A percentile compares a stretch with the other conserved stretches of the same genome.
phyloP scores from a whole-genome alignment of 768 basidiomycete species.

The Hypholoma fasciculare region DNA sequence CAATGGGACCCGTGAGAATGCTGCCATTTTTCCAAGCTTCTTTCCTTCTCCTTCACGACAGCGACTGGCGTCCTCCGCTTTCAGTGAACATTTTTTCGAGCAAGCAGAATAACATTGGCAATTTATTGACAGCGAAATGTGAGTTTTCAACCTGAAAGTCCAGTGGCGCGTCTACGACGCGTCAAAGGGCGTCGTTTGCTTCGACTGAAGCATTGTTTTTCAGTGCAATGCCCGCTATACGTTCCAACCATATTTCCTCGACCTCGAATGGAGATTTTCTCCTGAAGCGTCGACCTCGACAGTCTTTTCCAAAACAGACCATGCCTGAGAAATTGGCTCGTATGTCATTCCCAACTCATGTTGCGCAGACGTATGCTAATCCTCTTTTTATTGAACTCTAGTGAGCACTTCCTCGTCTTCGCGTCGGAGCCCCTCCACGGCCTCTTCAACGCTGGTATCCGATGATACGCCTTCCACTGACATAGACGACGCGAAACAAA shows the following conservation, averaged over 20 bases:
- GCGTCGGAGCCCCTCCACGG: background rate
- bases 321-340: background rate
- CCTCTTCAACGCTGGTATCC: background rate
- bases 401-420: background rate
- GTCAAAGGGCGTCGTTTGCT: background rate
- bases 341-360: background rate
- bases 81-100: too few relatives aligned
- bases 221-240: background rate
- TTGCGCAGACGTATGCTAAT: too few relatives aligned
- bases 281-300: background rate
- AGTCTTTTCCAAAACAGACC: background rate
- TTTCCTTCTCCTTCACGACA: background rate
- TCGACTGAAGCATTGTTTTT: background rate
- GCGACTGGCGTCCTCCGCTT: too few relatives aligned
- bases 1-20: constrained; percentile 1
- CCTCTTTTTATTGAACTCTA: background rate
- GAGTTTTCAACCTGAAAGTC: background rate
- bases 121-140: background rate
- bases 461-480: background rate
- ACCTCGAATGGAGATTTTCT: background rate
- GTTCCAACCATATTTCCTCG: background rate
- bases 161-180: background rate
- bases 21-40: background rate
- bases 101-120: too few relatives aligned
- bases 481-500: background rate